Evolutionary conservation across 2,329 filamentous ascomycete genomes (phyloP).

Genomic region (Fusarium setosum): DNA sequence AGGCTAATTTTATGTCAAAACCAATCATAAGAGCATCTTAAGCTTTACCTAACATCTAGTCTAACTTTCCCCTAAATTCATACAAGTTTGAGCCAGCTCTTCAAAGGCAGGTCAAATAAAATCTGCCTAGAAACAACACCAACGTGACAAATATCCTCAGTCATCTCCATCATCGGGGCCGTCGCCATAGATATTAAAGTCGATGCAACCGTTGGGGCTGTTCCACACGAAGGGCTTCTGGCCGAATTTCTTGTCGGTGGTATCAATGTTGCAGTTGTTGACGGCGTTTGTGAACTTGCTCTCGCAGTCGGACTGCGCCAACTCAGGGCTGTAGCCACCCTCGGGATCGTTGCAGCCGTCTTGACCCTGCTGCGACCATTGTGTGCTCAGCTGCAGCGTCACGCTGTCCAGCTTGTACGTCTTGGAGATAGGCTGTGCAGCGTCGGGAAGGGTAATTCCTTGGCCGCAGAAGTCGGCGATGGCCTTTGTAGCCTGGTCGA

Average conservation of each 20-base stretch:
- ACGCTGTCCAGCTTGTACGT: neutral
- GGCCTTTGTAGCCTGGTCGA: neutral
- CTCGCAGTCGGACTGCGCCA: neutral
- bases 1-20: too few relatives aligned
- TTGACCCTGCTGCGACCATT: neutral
- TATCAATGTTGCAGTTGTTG: slow-evolving; percentile 1
- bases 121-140: too few relatives aligned
- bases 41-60: too few relatives aligned
- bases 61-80: too few relatives aligned
- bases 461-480: neutral
- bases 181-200: slow-evolving; percentile 8
- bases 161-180: too few relatives aligned
- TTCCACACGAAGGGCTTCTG: slow-evolving; percentile 7
- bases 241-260: slow-evolving; percentile 1
- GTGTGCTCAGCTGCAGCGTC: neutral
- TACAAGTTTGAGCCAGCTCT: too few relatives aligned
- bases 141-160: too few relatives aligned
- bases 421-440: neutral
- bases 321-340: neutral
- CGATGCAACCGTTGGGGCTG: slow-evolving; percentile 8
- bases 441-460: neutral
- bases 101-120: too few relatives aligned
- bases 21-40: too few relatives aligned
- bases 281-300: slow-evolving; percentile 4
- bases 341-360: neutral